A percentile compares a stretch with the other conserved stretches of the same genome.
phyloP scores from a whole-genome alignment of 2,329 filamentous ascomycete genomes.

The Penicillium digitatum region DNA sequence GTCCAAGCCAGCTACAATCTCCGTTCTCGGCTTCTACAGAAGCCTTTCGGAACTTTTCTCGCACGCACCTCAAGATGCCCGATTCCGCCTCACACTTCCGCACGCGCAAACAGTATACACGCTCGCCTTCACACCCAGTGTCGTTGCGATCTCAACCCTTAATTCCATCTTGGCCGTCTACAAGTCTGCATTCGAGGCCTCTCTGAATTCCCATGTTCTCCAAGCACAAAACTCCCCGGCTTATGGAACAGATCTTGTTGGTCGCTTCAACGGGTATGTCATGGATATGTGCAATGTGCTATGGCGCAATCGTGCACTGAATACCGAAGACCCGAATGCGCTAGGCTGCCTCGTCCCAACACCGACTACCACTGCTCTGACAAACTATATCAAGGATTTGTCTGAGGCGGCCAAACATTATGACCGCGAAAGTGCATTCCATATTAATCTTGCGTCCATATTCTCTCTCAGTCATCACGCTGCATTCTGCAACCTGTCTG shows the following conservation, averaged over 20 bases:
- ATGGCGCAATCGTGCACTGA: constrained; percentile 72
- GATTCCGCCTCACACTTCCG: constrained; percentile 65
- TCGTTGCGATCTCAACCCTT: constrained; percentile 63
- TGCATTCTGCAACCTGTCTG: constrained; percentile 45
- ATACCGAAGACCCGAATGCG: constrained; percentile 58
- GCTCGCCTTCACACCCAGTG: constrained; percentile 63
- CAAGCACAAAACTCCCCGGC: constrained; percentile 33
- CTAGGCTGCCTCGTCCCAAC: constrained; percentile 51
- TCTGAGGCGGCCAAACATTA: constrained; percentile 34
- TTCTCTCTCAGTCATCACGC: constrained; percentile 50
- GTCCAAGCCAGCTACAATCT: constrained; percentile 43
- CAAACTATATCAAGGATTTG: constrained; percentile 40
- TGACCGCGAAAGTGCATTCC: constrained; percentile 31
- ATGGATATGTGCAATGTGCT: constrained; percentile 84
- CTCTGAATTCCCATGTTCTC: constrained; percentile 44
- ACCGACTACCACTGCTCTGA: constrained; percentile 44
- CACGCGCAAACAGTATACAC: constrained; percentile 65
- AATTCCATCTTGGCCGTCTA: constrained; percentile 67
- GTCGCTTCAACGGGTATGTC: constrained; percentile 74
- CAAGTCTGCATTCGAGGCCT: constrained; percentile 68
- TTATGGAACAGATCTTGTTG: constrained; percentile 60
- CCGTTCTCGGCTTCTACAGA: constrained; percentile 67
- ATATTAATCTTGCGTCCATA: constrained; percentile 36
- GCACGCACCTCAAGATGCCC: constrained; percentile 48
- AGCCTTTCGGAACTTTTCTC: constrained; percentile 56